phyloP scores from a whole-genome alignment of 495 filamentous ascomycete species.

The Cercophora samala region DNA sequence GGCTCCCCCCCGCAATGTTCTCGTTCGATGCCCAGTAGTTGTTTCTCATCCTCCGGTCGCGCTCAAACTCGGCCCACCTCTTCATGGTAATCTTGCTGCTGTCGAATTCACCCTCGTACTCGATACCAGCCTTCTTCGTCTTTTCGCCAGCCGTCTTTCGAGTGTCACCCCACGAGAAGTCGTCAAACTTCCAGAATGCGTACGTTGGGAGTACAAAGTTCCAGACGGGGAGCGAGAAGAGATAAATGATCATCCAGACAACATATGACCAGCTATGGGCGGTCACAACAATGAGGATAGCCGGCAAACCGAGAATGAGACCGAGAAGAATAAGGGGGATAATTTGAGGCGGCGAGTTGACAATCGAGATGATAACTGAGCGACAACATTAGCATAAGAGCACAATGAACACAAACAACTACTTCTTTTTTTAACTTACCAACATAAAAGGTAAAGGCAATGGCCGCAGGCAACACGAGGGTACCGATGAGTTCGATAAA shows the following conservation, averaged over 20 bases:
- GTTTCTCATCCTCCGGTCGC: conserved; percentile 41
- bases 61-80: conserved; percentile 94
- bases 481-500: conserved; percentile 96
- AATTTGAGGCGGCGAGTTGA: conserved; percentile 76
- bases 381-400: neutral
- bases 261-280: conserved; percentile 95
- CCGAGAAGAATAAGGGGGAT: conserved; percentile 89
- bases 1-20: conserved; percentile 40
- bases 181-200: conserved; percentile 99
- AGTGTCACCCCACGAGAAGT: conserved; percentile 99
- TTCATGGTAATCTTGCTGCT: conserved; percentile 98
- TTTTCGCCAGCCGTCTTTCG: conserved; percentile 92
- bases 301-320: conserved; percentile 90
- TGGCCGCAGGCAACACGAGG: conserved; percentile 89
- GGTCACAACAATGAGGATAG: conserved; percentile 88
- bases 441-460: conserved; percentile 95
- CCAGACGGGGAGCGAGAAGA: conserved; percentile 92
- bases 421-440: conserved; percentile 52
- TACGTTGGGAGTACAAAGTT: conserved; percentile 95
- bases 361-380: conserved; percentile 79
- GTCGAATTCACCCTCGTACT: conserved; percentile 94
- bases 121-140: conserved; percentile 70
- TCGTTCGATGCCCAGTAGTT: conserved; percentile 50
- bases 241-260: conserved; percentile 94
- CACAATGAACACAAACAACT: neutral